Evolutionary conservation across 1,139 yeast genomes (phyloP), one percentile per base, ranked within the genome.

Genomic region (Candida neerlandica): DNA sequence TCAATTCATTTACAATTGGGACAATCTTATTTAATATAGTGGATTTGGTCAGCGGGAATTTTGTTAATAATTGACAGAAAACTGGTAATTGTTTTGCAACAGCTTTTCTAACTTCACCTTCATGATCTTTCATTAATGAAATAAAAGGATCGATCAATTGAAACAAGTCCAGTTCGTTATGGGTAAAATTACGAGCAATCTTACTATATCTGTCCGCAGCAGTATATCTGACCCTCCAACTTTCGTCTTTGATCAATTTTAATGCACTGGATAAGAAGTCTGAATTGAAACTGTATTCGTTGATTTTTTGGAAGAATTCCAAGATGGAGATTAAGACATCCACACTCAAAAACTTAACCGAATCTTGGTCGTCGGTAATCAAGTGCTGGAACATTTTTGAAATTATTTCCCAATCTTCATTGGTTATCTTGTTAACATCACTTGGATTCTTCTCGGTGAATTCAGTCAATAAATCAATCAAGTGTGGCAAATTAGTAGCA

Each of bases 141-240:
- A 91, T 77, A 65, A 94, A 87, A 42, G 85, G 88, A 61, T 82
- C 86, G 56, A 81, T 86, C 61, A 85, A 81, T 68, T 74, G 79
- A 54, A 73, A 71, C 54, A 76, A 67, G 50, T 84, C 84, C 44
- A 75, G 71, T 52, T 77, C 82, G 45, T 76, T 76, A 50, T 73
- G 69, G 58, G 78, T 77, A 63, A 92, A 86, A 58, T 85, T 85
- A 26, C 72, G 64, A 3, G 96, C 90, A 54, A 95, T 80, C 56
- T 78, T 77, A 59, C 85, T 89, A 64, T 90, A 92, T 62, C 91
- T 81, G 66, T 92, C 97, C 26, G 98, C 97, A 26, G 96, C 96
- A 82, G 96, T 91, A 71, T 94, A 95, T 62, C 99, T 83, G 50
- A 95, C 98, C 68, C 99, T 86, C 99, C 99, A 95, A 62, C 96